These are phyloP conservation scores for Plectosphaerella sp. DNA, from an alignment of 2,329 filamentous ascomycete genomes.

Conservation along the genomic window DNA sequence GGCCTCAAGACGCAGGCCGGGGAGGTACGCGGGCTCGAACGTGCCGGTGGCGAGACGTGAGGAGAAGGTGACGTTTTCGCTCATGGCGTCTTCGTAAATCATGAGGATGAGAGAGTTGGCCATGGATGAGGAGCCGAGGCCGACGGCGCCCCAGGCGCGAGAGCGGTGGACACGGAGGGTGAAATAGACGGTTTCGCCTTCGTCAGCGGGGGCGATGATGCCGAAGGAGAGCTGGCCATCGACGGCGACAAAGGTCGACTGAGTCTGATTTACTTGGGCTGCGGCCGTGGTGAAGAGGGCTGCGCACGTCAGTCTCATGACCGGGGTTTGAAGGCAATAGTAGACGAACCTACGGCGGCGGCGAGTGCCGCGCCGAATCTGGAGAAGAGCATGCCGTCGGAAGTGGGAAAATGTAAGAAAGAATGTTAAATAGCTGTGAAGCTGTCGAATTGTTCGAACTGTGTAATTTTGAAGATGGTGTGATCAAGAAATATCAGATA, in stretches of 20 bases:
- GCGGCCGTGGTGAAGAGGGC: conserved; percentile 13
- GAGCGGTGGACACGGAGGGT: conserved; percentile 41
- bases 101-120: conserved; percentile 48
- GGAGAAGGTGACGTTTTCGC: conserved; percentile 50
- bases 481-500: neutral
- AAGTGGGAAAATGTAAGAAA: neutral
- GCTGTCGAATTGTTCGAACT: neutral
- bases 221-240: conserved; percentile 42
- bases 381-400: conserved; percentile 8
- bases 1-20: conserved; percentile 36
- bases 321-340: neutral
- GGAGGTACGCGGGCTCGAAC: conserved; percentile 45
- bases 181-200: conserved; percentile 47
- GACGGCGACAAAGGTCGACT: conserved; percentile 39
- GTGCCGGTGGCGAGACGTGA: conserved; percentile 46
- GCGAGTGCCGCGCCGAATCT: conserved; percentile 8
- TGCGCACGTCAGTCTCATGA: conserved; percentile 5
- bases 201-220: conserved; percentile 42
- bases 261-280: conserved; percentile 23
- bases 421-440: neutral
- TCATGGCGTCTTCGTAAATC: conserved; percentile 43
- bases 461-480: neutral
- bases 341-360: conserved; percentile 9
- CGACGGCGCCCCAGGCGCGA: conserved; percentile 49
- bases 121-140: conserved; percentile 49